These are phyloP conservation scores for Lipomyces chichibuensis DNA, from an alignment of 805 yeast species.

Conservation along the genomic window DNA sequence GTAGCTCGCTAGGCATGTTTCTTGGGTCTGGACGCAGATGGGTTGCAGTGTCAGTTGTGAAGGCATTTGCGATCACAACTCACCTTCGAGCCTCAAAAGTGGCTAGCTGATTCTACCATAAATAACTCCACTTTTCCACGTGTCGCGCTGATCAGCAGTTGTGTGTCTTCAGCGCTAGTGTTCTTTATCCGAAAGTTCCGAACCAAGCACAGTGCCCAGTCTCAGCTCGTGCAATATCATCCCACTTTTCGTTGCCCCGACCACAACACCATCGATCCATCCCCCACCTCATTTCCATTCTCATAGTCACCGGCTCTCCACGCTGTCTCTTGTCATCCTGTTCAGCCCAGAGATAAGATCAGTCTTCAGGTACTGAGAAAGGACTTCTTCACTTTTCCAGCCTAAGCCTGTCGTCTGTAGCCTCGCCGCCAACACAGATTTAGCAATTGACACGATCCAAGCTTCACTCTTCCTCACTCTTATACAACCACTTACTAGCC, in stretches of 20 bases:
- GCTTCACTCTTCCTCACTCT: background rate
- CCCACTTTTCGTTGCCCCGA: background rate
- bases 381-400: background rate
- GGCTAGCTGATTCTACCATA: no score
- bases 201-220: background rate
- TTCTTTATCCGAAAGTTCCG: constrained; percentile 1
- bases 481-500: background rate
- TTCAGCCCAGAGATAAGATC: background rate
- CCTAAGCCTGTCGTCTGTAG: background rate
- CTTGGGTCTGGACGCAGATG: no score
- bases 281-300: background rate
- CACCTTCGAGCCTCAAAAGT: no score
- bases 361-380: background rate
- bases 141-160: background rate
- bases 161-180: background rate
- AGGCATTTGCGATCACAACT: no score
- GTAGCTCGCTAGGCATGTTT: no score
- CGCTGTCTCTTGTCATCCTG: background rate
- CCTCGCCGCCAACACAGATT: background rate
- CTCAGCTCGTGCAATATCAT: background rate
- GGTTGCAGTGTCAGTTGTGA: no score
- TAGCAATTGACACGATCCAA: background rate
- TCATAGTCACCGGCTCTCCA: constrained; percentile 4
- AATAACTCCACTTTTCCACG: no score
- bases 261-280: background rate